Evolutionary conservation across 345 rosid species (phyloP).

Genomic region (Citrus inodora): DNA sequence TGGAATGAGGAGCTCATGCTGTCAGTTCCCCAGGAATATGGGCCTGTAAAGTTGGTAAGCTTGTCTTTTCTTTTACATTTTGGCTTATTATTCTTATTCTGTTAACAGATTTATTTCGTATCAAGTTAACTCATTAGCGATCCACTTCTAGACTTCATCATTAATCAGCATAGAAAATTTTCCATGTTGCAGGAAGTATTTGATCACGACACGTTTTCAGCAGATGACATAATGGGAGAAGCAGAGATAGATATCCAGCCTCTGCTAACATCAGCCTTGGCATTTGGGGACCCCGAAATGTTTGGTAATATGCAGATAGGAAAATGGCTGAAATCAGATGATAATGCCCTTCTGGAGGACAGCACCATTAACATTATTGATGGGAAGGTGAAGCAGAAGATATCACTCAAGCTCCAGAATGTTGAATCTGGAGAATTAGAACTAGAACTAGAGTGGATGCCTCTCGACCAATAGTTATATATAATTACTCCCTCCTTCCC

Average conservation of each 20-base stretch:
- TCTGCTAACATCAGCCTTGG: conserved; percentile 89
- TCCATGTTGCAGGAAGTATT: conserved; percentile 64
- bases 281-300: conserved; percentile 84
- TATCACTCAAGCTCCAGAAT: conserved; percentile 81
- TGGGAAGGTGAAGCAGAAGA: conserved; percentile 84
- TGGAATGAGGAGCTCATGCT: conserved; percentile 87
- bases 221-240: conserved; percentile 99
- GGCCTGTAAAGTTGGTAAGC: conserved; percentile 65
- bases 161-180: not conserved
- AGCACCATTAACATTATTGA: conserved; percentile 80
- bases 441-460: conserved; percentile 73
- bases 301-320: conserved; percentile 95
- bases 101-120: not conserved
- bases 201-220: conserved; percentile 86
- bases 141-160: not conserved
- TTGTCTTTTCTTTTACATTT: not conserved
- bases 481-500: not conserved
- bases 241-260: conserved; percentile 94
- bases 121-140: not conserved
- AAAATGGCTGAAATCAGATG: conserved; percentile 83
- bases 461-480: conserved; percentile 63
- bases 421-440: conserved; percentile 88
- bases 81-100: not conserved
- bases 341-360: conserved; percentile 86
- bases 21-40: conserved; percentile 62